Percentiles rank a stretch among this genome's conserved stretches.
These are phyloP conservation scores for Hymenoscyphus fraxineus DNA, from an alignment of 2,329 filamentous ascomycete species.

Conservation along the genomic window DNA sequence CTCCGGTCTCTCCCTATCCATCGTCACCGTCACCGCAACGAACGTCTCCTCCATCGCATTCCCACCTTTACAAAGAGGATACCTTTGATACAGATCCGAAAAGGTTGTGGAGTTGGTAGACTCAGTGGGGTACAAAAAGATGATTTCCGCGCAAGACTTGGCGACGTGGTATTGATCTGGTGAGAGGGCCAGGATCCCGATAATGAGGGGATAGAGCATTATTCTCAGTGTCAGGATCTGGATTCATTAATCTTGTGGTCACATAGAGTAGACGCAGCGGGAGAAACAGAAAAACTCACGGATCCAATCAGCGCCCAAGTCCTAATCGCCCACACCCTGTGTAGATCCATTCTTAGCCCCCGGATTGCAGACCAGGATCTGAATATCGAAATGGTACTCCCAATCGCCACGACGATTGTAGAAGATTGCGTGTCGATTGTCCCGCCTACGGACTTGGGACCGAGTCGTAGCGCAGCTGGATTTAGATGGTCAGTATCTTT, in stretches of 20 bases:
- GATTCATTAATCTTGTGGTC: not conserved
- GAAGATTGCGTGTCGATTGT: slow-evolving; percentile 12
- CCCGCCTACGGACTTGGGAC: slow-evolving; percentile 11
- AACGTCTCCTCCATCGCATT: not conserved
- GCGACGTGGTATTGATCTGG: slow-evolving; percentile 6
- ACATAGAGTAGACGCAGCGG: not conserved
- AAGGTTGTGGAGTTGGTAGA: not conserved
- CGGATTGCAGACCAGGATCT: slow-evolving; percentile 14
- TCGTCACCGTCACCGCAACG: slow-evolving; percentile 11
- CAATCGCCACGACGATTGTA: not conserved
- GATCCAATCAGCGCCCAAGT: slow-evolving; percentile 14
- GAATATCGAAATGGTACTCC: slow-evolving; percentile 6
- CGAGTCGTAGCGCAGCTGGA: slow-evolving; percentile 13
- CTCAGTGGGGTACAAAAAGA: slow-evolving; percentile 5
- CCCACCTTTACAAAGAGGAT: slow-evolving; percentile 10
- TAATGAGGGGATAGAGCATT: slow-evolving; percentile 3
- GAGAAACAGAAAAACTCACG: slow-evolving; percentile 7
- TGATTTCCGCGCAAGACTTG: slow-evolving; percentile 11
- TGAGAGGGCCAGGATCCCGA: not conserved
- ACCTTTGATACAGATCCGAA: not conserved
- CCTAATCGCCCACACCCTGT: slow-evolving; percentile 15
- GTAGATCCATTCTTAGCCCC: slow-evolving; percentile 11
- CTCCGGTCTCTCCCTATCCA: slow-evolving; percentile 1
- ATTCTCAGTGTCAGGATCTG: slow-evolving; percentile 17
- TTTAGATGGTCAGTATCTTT: not conserved